These are phyloP conservation scores for Apiospora rasikravindrae DNA, from an alignment of 2,329 filamentous ascomycete species.

Conservation along the genomic window DNA sequence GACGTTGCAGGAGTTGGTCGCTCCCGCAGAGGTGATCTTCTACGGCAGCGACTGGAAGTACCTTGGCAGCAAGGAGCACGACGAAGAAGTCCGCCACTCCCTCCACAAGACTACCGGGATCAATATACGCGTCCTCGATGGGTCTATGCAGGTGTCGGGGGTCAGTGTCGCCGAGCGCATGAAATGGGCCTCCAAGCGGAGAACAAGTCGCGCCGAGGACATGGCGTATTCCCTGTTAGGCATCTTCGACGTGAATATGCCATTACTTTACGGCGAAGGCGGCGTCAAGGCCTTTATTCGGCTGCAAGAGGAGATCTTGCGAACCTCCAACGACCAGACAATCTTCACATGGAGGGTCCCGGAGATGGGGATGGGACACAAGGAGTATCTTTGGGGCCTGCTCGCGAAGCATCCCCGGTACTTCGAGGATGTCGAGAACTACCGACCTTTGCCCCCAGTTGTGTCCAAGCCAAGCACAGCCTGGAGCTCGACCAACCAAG, in stretches of 20 bases:
- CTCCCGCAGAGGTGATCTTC: slow-evolving; percentile 26
- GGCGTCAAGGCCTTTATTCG: slow-evolving; percentile 22
- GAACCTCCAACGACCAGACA: not conserved
- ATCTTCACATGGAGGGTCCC: not conserved
- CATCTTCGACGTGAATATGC: slow-evolving; percentile 38
- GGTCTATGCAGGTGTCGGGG: not conserved
- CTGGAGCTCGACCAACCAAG: not conserved
- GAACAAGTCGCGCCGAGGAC: slow-evolving; percentile 35
- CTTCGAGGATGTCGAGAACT: not conserved
- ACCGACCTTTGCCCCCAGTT: not conserved
- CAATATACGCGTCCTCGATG: not conserved
- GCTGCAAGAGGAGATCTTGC: slow-evolving; percentile 26
- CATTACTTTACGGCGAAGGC: slow-evolving; percentile 39
- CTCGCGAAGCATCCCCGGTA: not conserved
- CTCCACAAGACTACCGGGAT: not conserved
- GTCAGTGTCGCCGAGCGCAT: slow-evolving; percentile 32
- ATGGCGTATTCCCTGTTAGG: slow-evolving; percentile 39
- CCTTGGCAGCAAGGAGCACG: not conserved
- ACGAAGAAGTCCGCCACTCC: not conserved
- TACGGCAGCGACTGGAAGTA: slow-evolving; percentile 19
- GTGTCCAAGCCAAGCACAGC: not conserved
- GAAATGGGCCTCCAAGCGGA: slow-evolving; percentile 35
- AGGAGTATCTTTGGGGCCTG: not conserved
- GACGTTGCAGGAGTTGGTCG: slow-evolving; percentile 32
- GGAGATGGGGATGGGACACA: rapidly evolving